phyloP scores from a whole-genome alignment of 768 basidiomycete species.

The Harrya chromipes region DNA sequence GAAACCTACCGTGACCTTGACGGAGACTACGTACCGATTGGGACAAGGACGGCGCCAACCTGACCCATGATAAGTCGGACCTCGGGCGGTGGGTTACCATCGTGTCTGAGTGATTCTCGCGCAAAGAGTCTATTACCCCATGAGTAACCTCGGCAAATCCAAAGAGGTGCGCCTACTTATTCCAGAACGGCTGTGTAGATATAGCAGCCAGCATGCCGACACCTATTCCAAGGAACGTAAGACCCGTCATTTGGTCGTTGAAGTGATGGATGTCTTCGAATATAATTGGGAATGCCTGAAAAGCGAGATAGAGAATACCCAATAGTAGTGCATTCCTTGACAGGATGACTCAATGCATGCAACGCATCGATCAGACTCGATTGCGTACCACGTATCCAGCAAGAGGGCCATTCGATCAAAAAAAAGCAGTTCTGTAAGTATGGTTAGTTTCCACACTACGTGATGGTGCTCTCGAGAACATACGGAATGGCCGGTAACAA shows the following conservation, averaged over 20 bases:
- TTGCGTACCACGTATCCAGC: slow-evolving; percentile 61
- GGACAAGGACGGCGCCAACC: slow-evolving; percentile 63
- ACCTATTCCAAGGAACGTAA: slow-evolving; percentile 51
- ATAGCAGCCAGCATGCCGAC: slow-evolving; percentile 42
- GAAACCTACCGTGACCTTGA: too few species aligned
- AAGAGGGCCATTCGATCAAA: slow-evolving; percentile 76
- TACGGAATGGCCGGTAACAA: slow-evolving; percentile 71
- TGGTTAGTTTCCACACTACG: not conserved
- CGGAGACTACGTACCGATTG: slow-evolving; percentile 42
- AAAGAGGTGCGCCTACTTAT: slow-evolving; percentile 16
- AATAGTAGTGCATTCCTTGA: slow-evolving; percentile 39
- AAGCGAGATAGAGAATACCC: slow-evolving; percentile 46
- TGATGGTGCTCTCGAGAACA: slow-evolving; percentile 21
- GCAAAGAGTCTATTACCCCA: slow-evolving; percentile 34
- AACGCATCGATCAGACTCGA: not conserved
- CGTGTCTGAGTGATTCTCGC: slow-evolving; percentile 36
- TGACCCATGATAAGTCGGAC: slow-evolving; percentile 62
- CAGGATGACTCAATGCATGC: not conserved
- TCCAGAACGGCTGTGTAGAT: slow-evolving; percentile 46
- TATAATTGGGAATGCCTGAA: slow-evolving; percentile 58
- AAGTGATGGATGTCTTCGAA: slow-evolving; percentile 48
- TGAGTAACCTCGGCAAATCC: not conserved
- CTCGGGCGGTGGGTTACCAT: slow-evolving; percentile 60
- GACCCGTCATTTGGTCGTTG: slow-evolving; percentile 47
- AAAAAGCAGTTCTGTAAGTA: slow-evolving; percentile 49